Base-by-base conservation (phyloP, 2,329 filamentous ascomycete genomes). In the Ophiosphaerella korrae region DNA sequence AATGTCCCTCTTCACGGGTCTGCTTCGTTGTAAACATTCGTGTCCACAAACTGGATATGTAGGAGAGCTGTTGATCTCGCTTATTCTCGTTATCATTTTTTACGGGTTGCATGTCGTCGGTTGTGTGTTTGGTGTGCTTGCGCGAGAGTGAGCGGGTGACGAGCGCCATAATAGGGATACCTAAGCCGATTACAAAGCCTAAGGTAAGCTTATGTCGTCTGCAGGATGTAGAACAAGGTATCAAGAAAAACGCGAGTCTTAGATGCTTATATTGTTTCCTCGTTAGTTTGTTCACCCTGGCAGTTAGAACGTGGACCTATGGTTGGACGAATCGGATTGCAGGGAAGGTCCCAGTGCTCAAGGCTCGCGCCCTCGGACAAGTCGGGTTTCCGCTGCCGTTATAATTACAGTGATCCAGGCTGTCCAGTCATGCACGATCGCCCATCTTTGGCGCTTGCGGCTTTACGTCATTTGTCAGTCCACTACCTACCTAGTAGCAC, bases 261-360 rank as follows among this genome's bases (percentile, higher is more conserved):
- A 32, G 46, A 49, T 35, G 49, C 56, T 66, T 64, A 62, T 67
- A 60, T 42, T 52, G 48, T 42, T 56, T 29, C 46, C 54, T 53
- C 58, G 52, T 57, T 55, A 41, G 44, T 36, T 51, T 57, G 51
- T 50, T 24, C 11, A 55, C 53, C 55, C 43, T 48, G 45, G 45
- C 18, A 14, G 36, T 18, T 33, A 18, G 42, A 37, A 40, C 12
- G 42, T 39, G 18, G 18, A 21, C 18, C 18, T 21, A 21, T 21
- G 49, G 43, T 45, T 52, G 45, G 46, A 42, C 66, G 62, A 67
- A 67, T 68, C 66, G 66, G 66, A 66, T 47, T 37, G 53, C 57
- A 55, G 55, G 66, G 65, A 66, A 67, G 58, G 38, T 47, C 56
- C 57, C 42, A 52, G 55, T 50, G 52, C 49, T 42, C 45, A 39